Percentiles rank a stretch among this genome's conserved stretches.
Evolutionary conservation across 306 rosid species (phyloP).

Genomic region (Corylus heterophylla): DNA sequence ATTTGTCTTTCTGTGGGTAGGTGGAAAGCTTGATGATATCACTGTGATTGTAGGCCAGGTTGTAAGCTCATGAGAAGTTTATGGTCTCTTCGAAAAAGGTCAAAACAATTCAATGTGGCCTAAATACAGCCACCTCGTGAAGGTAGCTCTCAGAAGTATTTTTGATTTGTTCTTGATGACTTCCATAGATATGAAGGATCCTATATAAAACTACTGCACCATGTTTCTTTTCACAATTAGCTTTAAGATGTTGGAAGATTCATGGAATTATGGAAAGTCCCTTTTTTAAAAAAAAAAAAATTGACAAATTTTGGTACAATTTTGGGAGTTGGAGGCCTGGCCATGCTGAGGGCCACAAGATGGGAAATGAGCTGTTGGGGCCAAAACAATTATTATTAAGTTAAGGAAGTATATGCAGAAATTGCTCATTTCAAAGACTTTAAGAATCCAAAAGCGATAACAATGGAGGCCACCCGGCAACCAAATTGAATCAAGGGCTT

Average conservation of each 20-base stretch:
- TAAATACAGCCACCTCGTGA: neutral
- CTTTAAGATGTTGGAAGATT: neutral
- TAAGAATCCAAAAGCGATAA: too few species aligned
- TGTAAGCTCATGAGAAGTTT: conserved; percentile 51
- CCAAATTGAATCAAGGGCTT: too few species aligned
- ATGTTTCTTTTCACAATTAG: neutral
- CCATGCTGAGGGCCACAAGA: too few species aligned
- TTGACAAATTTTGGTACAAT: too few species aligned
- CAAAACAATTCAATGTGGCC: neutral
- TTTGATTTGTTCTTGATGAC: conserved; percentile 1
- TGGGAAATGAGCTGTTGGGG: too few species aligned
- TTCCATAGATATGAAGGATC: neutral
- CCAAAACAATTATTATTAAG: too few species aligned
- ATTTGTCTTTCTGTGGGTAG: conserved; percentile 37
- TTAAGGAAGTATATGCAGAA: too few species aligned
- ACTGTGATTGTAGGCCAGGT: conserved; percentile 80
- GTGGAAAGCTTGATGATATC: conserved; percentile 88
- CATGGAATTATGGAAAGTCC: neutral
- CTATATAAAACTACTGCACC: neutral
- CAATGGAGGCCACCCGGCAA: too few species aligned
- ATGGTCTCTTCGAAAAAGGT: conserved; percentile 8
- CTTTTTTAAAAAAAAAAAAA: too few species aligned
- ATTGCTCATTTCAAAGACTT: too few species aligned
- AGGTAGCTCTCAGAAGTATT: neutral
- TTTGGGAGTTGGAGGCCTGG: too few species aligned